Percentiles rank a stretch among this genome's conserved stretches.
Conservation (phyloP, 768 basidiomycete genomes). For the Vararia minispora region DNA sequence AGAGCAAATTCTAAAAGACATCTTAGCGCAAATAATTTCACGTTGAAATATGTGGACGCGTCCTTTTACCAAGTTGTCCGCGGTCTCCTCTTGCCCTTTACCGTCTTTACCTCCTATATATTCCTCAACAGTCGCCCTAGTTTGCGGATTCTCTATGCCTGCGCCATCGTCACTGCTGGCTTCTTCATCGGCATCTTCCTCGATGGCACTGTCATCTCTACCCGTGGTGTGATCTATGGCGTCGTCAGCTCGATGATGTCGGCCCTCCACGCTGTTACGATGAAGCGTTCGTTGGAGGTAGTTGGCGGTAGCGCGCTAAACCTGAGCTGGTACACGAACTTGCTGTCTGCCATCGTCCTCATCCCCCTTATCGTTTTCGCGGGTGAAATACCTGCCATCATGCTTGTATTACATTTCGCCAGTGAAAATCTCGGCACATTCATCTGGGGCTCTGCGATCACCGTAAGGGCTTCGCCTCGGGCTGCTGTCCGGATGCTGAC, state of each 20-base stretch:
- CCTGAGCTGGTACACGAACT: conserved; percentile 88
- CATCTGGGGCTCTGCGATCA: conserved; percentile 68
- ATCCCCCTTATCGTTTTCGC: conserved; percentile 61
- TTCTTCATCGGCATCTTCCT: conserved; percentile 87
- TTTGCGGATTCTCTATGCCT: conserved; percentile 59
- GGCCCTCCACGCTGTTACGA: conserved; percentile 85
- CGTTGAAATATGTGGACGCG: conserved; percentile 87
- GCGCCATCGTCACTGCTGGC: conserved; percentile 77
- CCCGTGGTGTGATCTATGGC: conserved; percentile 68
- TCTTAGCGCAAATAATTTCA: conserved; percentile 76
- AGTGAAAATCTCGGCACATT: conserved; percentile 49
- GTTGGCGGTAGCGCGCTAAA: conserved; percentile 79
- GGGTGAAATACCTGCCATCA: conserved; percentile 62
- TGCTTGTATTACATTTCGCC: conserved; percentile 41
- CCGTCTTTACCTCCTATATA: conserved; percentile 76
- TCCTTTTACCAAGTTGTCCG: conserved; percentile 95
- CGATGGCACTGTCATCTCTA: conserved; percentile 48
- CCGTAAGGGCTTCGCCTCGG: conserved; percentile 33
- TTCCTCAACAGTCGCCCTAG: conserved; percentile 72
- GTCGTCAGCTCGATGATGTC: conserved; percentile 80
- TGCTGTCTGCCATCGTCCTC: conserved; percentile 63
- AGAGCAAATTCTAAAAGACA: neutral
- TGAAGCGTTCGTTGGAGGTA: conserved; percentile 73
- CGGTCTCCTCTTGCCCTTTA: conserved; percentile 88
- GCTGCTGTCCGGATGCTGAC: neutral